Evolutionary conservation across 257 asterid genomes (phyloP), one percentile per base, ranked within the genome.

Genomic region (Misopates orontium): DNA sequence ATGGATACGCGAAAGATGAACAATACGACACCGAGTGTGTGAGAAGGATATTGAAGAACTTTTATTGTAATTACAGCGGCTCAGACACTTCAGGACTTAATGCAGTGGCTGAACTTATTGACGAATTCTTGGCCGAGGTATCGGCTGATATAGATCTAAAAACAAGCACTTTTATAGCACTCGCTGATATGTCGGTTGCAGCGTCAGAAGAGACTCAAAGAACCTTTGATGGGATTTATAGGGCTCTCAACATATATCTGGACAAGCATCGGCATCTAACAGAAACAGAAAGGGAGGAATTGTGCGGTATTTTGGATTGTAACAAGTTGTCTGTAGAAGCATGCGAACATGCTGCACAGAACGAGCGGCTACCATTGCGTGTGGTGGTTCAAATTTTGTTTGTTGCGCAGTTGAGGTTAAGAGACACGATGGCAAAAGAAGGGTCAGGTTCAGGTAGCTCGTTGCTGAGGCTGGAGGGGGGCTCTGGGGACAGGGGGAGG

Each of bases 371-470:
- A 70, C 99, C 99, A 5, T 18, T 88, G 48, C 71, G 99, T 0
- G 74, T 83, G 25, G 83, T 84, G 74, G 83, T 93, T 73, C 96
- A 93, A 66, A 85, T 82, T 8, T 24, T 93, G 56, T 87, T 90
- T 22, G 75, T 67, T 4, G 64, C 71, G 20, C 97, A 90, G 69
- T 64, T 88, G 83, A 80, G 80, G 73, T 74, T 93, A 40, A 75
- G 84, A 21, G 92, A 80, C 21, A 68, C 71, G 0, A 60, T 85
- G 4, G 63, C 78, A 12, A 76, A 63, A 48, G 85, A 70, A 40
- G 67, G 22, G 15, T 57, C 61, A 39, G 48, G 75, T 10, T 15
- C 64, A 1, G 75, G 45, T 0, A 50, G 69, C 28, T 49, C 55
- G 49, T 5, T 58, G 47, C 13, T 71, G 73, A 60, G 65, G 73